These are phyloP conservation scores for Lentinula detonsa DNA, from an alignment of 768 basidiomycete species.

Conservation along the genomic window DNA sequence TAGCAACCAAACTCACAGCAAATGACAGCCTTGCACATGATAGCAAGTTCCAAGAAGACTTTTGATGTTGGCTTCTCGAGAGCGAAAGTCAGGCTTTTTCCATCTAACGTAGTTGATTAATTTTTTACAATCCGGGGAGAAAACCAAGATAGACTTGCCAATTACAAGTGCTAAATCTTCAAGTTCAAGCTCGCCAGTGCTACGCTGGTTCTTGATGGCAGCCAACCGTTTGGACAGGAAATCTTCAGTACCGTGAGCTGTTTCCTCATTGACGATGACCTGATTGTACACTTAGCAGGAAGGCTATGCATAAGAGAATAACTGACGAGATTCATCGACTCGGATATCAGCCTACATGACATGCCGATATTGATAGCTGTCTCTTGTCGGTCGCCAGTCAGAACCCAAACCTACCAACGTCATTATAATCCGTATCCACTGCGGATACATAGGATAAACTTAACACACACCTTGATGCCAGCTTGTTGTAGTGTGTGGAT, in stretches of 20 bases:
- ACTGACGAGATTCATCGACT: constrained; percentile 94
- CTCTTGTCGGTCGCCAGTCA: constrained; percentile 97
- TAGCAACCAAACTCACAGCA: constrained; percentile 64
- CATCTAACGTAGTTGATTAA: constrained; percentile 48
- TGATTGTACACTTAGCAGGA: constrained; percentile 21
- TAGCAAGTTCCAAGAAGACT: constrained; percentile 87
- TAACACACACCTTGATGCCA: constrained; percentile 73
- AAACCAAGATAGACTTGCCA: constrained; percentile 36
- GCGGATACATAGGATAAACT: not conserved
- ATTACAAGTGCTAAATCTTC: constrained; percentile 96
- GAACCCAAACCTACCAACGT: constrained; percentile 78
- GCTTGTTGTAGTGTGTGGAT: constrained; percentile 98
- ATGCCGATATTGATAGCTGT: constrained; percentile 99
- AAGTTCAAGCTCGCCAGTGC: constrained; percentile 83
- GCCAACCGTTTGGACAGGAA: constrained; percentile 84
- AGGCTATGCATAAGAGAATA: not conserved
- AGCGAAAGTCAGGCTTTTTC: constrained; percentile 90
- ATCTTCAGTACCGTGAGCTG: constrained; percentile 71
- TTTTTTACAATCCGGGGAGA: constrained; percentile 9
- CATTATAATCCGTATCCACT: not conserved
- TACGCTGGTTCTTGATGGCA: constrained; percentile 91
- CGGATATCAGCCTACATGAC: constrained; percentile 94
- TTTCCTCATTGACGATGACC: constrained; percentile 95
- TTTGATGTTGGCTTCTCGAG: constrained; percentile 90
- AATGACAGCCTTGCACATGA: constrained; percentile 98